Base-by-base conservation (phyloP, 257 asterid genomes). In the Jasminum sambac region DNA sequence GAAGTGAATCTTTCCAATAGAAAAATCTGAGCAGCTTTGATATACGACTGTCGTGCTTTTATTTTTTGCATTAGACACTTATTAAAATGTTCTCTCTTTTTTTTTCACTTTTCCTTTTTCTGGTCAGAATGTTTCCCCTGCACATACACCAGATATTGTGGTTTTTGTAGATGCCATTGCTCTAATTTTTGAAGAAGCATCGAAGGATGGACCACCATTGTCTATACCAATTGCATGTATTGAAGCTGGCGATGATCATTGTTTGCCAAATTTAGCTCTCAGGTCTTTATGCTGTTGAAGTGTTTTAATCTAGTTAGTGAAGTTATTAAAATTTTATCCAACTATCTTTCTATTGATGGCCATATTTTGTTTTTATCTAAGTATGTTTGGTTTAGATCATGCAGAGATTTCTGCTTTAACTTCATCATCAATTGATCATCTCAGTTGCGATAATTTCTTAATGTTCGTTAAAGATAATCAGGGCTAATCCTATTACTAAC, bases 111-210 rank as follows among this genome's bases (percentile, higher is more conserved):
- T 30, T 30, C 36, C n/a, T n/a, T 30, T 30, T 30, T 30, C 36
- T 30, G 36, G 89, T 55, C 96, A 95, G 99, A 95, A 95, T 83
- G 87, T 95, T 71, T 80, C 92, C 74, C 97, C 98, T 36, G 80
- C 77, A 50, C 89, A 88, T 80, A 74, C 84, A 61, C 88, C 97
- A 42, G 92, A 91, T 73, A 77, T 91, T 70, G 87, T 91, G 79
- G 83, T 95, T 72, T 88, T 75, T 74, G 64, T 95, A 77, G 99
- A 95, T 81, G 91, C 97, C 76, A 78, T 95, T 74, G 80, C 98
- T 72, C 80, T 95, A 71, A 73, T 90, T 76, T 90, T 84, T 81
- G 99, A 95, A 78, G 98, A 95, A 80, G 91, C 95, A 64, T 91
- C 98, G 62, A 87, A 80, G 74, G 90, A 84, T 78, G 99, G 94